Base-by-base conservation (phyloP, 495 filamentous ascomycete species). In the Geopyxis carbonaria region DNA sequence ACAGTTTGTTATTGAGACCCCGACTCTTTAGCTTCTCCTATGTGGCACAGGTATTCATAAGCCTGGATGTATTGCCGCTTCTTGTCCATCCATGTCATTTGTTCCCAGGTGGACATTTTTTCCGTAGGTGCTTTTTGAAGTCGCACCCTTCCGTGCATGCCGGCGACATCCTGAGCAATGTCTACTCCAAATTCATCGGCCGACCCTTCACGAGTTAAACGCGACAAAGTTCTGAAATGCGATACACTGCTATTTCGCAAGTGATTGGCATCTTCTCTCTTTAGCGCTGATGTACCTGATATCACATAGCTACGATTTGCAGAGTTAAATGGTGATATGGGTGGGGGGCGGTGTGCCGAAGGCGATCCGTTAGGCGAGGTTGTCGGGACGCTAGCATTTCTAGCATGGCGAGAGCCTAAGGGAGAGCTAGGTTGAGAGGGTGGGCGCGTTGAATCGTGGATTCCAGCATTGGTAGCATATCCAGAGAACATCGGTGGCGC, bases 21-120 rank as follows among this genome's bases (percentile, higher is more conserved):
- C 46, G 25, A 56, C 53, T 95, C 85, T 57, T 95, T 95, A 32
- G 91, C 91, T 66, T 99, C 91, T 48, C 91, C 91, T 52, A 99
- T 95, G 53, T 99, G 91, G 53, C 91, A 99, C 28, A 99, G 73
- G 54, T 99, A 99, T 58, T 99, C 91, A 55, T 99, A 99, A 7
- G 91, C 91, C 59, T 93, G 84, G 23, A 95, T 63, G 54, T 93
- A 95, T 55, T 95, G 85, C 34, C 91, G 70, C 56, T 94, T 83
- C 56, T 89, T 84, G 57, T 99, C 91, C 86, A 99, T 95, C 91
- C 89, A 95, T 51, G 83, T 93, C 30, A 81, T 73, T 13, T 76
- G 81, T 39, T 75, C 77, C 78, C 83, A 94, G 37, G 76, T 64
- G 63, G 44, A 62, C 45, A 64, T 46, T 51, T 67, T 45, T 10